phyloP scores from a whole-genome alignment of 306 rosid species.

The Mucuna pruriens region DNA sequence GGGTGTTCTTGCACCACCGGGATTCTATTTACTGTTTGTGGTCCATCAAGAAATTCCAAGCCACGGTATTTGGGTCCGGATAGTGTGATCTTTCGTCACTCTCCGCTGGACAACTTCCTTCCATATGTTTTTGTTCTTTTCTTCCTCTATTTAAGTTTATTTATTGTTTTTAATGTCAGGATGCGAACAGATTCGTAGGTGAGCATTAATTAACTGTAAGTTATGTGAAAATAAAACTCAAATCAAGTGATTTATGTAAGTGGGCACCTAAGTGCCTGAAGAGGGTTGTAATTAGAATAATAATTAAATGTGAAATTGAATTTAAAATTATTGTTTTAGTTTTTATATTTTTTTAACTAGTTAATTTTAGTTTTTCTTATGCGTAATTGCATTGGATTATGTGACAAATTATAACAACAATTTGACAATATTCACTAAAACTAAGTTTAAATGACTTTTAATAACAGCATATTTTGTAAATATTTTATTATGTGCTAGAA shows the following conservation, averaged over 20 bases:
- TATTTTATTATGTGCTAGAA: too few relatives aligned
- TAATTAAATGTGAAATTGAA: too few relatives aligned
- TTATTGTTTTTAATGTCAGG: background rate
- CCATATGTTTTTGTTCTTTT: background rate
- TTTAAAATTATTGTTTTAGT: too few relatives aligned
- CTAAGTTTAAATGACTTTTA: too few relatives aligned
- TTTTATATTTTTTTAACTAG: too few relatives aligned
- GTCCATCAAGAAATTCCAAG: constrained; percentile 76
- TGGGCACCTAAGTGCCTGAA: background rate
- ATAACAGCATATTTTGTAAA: too few relatives aligned
- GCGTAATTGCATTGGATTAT: too few relatives aligned
- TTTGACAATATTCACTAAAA: too few relatives aligned
- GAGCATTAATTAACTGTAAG: background rate
- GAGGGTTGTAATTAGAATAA: background rate
- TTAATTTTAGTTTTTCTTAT: too few relatives aligned
- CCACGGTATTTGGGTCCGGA: constrained; percentile 73
- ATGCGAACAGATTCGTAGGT: background rate
- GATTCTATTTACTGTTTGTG: constrained; percentile 69
- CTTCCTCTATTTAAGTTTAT: background rate
- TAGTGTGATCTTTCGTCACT: constrained; percentile 29
- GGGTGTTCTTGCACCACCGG: constrained; percentile 66
- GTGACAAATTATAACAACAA: too few relatives aligned
- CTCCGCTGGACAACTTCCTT: too few relatives aligned
- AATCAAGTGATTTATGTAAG: background rate
- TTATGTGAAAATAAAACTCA: background rate